These are phyloP conservation scores for Odonthalia washingtoniensis DNA, from an alignment of 31 red algal species.

Conservation along the genomic window DNA sequence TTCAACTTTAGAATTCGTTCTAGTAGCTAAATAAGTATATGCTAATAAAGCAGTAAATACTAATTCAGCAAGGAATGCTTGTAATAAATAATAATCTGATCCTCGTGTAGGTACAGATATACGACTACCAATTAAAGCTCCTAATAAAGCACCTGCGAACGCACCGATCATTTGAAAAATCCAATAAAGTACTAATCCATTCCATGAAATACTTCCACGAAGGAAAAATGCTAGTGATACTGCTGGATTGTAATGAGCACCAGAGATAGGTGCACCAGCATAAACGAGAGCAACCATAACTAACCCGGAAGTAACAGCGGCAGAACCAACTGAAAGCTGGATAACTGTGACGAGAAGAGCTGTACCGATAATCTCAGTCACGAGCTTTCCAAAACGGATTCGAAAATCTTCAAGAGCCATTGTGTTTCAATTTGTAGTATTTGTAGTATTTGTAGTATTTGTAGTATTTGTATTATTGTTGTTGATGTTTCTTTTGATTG, in stretches of 20 bases:
- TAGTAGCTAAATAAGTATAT: conserved; percentile 61
- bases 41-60: conserved; percentile 69
- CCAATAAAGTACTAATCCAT: conserved; percentile 71
- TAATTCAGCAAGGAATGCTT: conserved; percentile 82
- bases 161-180: conserved; percentile 68
- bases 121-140: conserved; percentile 53
- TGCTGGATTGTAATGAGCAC: conserved; percentile 79
- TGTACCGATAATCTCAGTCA: conserved; percentile 74
- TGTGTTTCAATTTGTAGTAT: too few relatives aligned
- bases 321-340: conserved; percentile 49
- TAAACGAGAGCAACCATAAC: conserved; percentile 71
- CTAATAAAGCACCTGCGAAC: conserved; percentile 71
- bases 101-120: conserved; percentile 51
- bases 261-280: conserved; percentile 61
- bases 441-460: too few relatives aligned
- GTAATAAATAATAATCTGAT: conserved; percentile 47
- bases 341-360: conserved; percentile 76
- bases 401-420: conserved; percentile 85
- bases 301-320: conserved; percentile 59
- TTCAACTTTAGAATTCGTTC: conserved; percentile 57
- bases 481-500: too few relatives aligned
- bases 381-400: conserved; percentile 67
- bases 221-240: conserved; percentile 67
- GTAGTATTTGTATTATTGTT: too few relatives aligned
- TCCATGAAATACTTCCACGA: conserved; percentile 55